phyloP scores from a whole-genome alignment of 768 basidiomycete species.

The Cubamyces lactineus region DNA sequence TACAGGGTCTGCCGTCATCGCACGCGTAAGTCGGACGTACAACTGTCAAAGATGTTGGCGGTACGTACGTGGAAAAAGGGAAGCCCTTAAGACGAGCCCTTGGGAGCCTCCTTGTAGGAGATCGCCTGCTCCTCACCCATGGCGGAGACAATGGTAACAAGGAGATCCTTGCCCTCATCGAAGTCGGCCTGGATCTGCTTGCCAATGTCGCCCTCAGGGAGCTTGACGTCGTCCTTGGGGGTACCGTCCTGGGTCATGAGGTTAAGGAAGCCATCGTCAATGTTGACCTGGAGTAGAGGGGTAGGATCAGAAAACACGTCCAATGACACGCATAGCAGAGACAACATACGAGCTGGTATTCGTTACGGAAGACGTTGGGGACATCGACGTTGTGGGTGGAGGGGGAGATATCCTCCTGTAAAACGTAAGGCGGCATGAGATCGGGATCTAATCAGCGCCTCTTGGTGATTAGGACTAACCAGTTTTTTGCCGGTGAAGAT shows the following conservation, averaged over 20 bases:
- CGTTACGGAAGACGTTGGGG: constrained; percentile 87
- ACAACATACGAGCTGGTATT: constrained; percentile 82
- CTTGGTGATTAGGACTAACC: constrained; percentile 50
- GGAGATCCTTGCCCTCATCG: constrained; percentile 84
- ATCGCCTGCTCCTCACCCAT: constrained; percentile 96
- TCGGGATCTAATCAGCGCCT: constrained; percentile 16
- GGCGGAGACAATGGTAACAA: constrained; percentile 84
- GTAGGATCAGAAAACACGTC: no score
- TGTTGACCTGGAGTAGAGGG: constrained; percentile 60
- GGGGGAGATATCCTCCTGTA: constrained; percentile 89
- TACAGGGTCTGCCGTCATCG: constrained; percentile 7
- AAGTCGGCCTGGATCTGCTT: constrained; percentile 67
- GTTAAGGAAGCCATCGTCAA: constrained; percentile 95
- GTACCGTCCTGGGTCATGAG: constrained; percentile 82
- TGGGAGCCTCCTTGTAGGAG: constrained; percentile 88
- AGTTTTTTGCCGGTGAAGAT: constrained; percentile 99
- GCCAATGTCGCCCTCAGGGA: constrained; percentile 88
- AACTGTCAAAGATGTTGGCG: background rate
- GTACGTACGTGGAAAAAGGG: constrained; percentile 7
- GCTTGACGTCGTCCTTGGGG: constrained; percentile 91
- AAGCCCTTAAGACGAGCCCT: constrained; percentile 42
- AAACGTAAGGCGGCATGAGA: background rate
- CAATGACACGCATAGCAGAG: constrained; percentile 10
- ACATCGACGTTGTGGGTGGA: constrained; percentile 99
- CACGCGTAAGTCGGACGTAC: background rate